A percentile compares a stretch with the other conserved stretches of the same genome.
These are phyloP conservation scores for Ampelomyces quisqualis DNA, from an alignment of 2,329 filamentous ascomycete genomes.

Conservation along the genomic window DNA sequence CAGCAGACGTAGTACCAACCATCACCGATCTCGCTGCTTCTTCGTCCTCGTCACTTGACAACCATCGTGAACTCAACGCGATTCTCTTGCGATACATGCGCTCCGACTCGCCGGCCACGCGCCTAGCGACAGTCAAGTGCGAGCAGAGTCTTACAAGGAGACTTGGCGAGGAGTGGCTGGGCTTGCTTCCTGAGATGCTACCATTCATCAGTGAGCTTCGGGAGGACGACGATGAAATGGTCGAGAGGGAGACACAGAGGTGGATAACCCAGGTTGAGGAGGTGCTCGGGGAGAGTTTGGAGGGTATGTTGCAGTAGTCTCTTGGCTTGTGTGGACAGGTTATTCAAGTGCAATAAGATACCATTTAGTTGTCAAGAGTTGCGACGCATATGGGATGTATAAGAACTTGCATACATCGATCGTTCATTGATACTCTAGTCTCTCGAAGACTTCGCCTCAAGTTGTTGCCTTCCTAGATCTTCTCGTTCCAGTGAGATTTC, in stretches of 20 bases:
- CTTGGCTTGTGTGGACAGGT: background rate
- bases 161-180: slow-evolving; percentile 91
- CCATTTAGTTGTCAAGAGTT: too few relatives aligned
- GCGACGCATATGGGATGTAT: too few relatives aligned
- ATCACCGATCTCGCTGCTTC: slow-evolving; percentile 78
- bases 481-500: background rate
- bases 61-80: slow-evolving; percentile 86
- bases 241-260: slow-evolving; percentile 82
- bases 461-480: background rate
- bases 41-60: slow-evolving; percentile 77
- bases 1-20: slow-evolving; percentile 66
- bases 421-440: too few relatives aligned
- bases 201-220: slow-evolving; percentile 93
- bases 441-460: too few relatives aligned
- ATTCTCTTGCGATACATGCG: slow-evolving; percentile 76
- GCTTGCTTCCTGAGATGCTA: slow-evolving; percentile 89
- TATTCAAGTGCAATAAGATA: background rate
- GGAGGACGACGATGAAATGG: slow-evolving; percentile 92
- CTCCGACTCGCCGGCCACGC: slow-evolving; percentile 67
- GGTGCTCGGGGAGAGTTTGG: slow-evolving; percentile 84
- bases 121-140: slow-evolving; percentile 78
- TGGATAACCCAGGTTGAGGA: slow-evolving; percentile 92
- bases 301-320: slow-evolving; percentile 88
- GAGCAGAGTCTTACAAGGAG: slow-evolving; percentile 77
- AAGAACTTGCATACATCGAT: too few relatives aligned